A percentile compares a stretch with the other conserved stretches of the same genome.
Evolutionary conservation across 176 grass and related monocot genomes (phyloP).

Genomic region (Otatea glauca): DNA sequence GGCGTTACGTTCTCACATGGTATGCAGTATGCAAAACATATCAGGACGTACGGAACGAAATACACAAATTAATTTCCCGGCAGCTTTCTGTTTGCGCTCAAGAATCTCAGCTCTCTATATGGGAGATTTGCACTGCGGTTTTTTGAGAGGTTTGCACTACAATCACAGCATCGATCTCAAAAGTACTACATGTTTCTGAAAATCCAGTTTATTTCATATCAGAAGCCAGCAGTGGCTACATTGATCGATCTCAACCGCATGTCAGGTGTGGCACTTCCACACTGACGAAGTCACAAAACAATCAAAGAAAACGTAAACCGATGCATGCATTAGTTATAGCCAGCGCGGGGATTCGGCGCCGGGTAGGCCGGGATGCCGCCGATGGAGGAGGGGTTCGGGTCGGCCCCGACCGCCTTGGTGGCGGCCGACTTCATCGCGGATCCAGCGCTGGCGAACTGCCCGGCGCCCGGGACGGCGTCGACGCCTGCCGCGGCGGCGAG

Average conservation of each 20-base stretch:
- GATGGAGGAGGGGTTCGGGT: constrained; percentile 13
- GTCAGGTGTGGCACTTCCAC: neutral
- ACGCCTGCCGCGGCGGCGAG: neutral
- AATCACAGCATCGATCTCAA: neutral
- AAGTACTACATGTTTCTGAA: neutral
- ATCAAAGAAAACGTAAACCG: neutral
- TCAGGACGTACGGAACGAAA: neutral
- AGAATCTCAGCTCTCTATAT: neutral
- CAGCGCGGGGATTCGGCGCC: constrained; percentile 40
- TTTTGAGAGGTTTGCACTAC: too few relatives aligned
- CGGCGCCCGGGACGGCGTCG: neutral
- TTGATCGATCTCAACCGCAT: neutral
- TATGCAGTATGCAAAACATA: neutral
- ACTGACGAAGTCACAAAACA: neutral
- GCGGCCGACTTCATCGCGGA: neutral
- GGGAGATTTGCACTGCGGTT: too few relatives aligned
- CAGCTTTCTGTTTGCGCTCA: neutral
- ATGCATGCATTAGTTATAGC: neutral
- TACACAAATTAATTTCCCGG: neutral
- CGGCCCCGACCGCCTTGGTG: neutral
- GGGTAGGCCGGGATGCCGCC: constrained; percentile 17
- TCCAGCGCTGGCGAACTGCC: neutral
- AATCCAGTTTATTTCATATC: constrained; percentile 1
- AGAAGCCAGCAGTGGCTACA: neutral
- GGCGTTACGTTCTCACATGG: constrained; percentile 12